Percentiles rank a stretch among this genome's conserved stretches.
Conservation (phyloP, 805 yeast genomes). For the Schizosaccharomyces pombe region DNA sequence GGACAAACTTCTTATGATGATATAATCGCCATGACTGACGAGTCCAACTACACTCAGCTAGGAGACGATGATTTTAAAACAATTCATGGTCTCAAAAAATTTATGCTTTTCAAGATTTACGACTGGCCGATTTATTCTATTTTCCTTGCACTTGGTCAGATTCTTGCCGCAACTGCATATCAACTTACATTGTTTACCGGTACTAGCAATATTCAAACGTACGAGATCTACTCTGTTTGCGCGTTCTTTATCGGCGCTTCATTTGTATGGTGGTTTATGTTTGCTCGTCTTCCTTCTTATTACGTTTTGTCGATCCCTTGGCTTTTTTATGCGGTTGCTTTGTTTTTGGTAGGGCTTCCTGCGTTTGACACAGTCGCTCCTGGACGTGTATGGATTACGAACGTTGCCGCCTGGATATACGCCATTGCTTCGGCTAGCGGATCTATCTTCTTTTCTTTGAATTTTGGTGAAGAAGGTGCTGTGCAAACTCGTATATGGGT, state of each 20-base stretch:
- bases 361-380: neutral
- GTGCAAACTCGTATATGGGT: conserved; percentile 2
- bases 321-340: conserved; percentile 3
- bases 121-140: conserved; percentile 5
- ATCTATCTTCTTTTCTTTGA: conserved; percentile 2
- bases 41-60: neutral
- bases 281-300: neutral
- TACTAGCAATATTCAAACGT: neutral
- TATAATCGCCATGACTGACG: neutral
- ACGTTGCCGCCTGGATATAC: conserved; percentile 3
- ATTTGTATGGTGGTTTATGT: neutral
- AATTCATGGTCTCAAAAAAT: neutral
- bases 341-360: conserved; percentile 3
- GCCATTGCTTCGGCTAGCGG: conserved; percentile 3
- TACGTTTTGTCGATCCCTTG: neutral
- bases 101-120: neutral
- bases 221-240: neutral
- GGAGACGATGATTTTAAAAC: neutral
- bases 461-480: conserved; percentile 4
- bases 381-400: neutral
- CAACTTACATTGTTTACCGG: conserved; percentile 4
- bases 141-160: conserved; percentile 3
- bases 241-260: neutral
- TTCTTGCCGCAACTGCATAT: conserved; percentile 4
- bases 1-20: neutral